Conservation (phyloP, 1,284 basidiomycete genomes). For the Stereum hirsutum region DNA sequence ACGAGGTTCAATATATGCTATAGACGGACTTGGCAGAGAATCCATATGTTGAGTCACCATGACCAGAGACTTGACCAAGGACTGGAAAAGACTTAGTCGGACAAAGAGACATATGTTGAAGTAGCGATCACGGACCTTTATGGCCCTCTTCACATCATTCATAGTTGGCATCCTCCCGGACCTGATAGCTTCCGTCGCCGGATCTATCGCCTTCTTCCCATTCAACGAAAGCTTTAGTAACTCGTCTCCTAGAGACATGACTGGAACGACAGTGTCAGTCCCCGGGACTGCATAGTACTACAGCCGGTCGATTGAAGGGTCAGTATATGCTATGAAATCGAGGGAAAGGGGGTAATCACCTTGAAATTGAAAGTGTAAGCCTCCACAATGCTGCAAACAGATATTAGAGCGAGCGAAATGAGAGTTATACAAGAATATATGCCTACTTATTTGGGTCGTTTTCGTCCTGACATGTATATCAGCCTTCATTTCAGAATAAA, state of each 20-base stretch:
- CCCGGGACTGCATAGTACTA: conserved; percentile 58
- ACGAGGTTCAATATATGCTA: conserved; percentile 1
- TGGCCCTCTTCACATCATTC: conserved; percentile 63
- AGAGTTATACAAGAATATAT: conserved; percentile 15
- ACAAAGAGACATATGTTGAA: too few species aligned
- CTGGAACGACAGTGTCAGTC: conserved; percentile 42
- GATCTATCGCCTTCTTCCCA: conserved; percentile 20
- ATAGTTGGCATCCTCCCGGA: conserved; percentile 55
- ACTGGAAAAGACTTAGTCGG: too few species aligned
- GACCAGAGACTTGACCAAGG: conserved; percentile 61
- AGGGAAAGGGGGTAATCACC: conserved; percentile 24
- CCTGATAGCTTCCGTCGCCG: conserved; percentile 43
- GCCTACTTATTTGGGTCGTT: conserved; percentile 71
- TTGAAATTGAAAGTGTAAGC: conserved; percentile 78
- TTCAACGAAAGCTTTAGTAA: conserved; percentile 40
- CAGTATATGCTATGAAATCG: neutral
- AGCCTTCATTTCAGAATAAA: neutral
- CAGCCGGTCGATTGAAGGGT: neutral
- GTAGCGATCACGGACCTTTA: conserved; percentile 38
- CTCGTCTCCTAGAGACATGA: conserved; percentile 59
- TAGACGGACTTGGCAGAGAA: conserved; percentile 52
- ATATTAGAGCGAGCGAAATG: neutral
- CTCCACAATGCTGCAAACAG: conserved; percentile 55
- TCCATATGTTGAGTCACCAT: conserved; percentile 72
- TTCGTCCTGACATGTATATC: conserved; percentile 39